These are phyloP conservation scores for Rhynchospora tenuis DNA, from an alignment of 176 grass and related monocot genomes.

Conservation along the genomic window DNA sequence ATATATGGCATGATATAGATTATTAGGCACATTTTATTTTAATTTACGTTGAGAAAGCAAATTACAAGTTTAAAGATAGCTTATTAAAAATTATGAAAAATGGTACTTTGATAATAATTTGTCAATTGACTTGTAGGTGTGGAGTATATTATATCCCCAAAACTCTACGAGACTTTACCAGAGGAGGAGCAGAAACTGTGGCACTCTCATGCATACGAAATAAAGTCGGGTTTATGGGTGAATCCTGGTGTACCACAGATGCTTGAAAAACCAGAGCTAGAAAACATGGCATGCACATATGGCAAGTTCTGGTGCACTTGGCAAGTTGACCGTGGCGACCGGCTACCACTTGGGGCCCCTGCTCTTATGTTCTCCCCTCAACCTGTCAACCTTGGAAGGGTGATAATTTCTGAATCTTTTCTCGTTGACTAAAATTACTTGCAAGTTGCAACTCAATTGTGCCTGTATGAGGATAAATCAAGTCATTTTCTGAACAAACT, in stretches of 20 bases:
- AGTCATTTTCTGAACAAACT: background rate
- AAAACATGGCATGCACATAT: slow-evolving; percentile 40
- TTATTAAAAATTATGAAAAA: background rate
- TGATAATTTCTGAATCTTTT: background rate
- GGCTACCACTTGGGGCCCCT: slow-evolving; percentile 53
- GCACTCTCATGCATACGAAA: slow-evolving; percentile 85
- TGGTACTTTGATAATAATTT: background rate
- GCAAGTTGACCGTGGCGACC: slow-evolving; percentile 81
- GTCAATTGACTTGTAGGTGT: slow-evolving; percentile 40
- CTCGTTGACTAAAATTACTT: background rate
- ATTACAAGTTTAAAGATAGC: too few relatives aligned
- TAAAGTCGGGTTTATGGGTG: slow-evolving; percentile 59
- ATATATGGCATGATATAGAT: too few relatives aligned
- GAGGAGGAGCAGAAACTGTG: slow-evolving; percentile 72
- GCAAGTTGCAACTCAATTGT: background rate
- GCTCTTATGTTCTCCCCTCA: slow-evolving; percentile 78
- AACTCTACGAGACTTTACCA: slow-evolving; percentile 45
- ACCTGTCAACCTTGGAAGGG: slow-evolving; percentile 29
- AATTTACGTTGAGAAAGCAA: too few relatives aligned
- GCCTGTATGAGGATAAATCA: too few relatives aligned
- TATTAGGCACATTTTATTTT: too few relatives aligned
- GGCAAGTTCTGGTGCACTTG: slow-evolving; percentile 98
- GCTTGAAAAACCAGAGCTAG: slow-evolving; percentile 53
- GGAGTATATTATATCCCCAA: slow-evolving; percentile 63
- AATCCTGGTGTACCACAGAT: slow-evolving; percentile 35